Evolutionary conservation across 176 grass and related monocot genomes (phyloP).

Genomic region (Chloris gayana): DNA sequence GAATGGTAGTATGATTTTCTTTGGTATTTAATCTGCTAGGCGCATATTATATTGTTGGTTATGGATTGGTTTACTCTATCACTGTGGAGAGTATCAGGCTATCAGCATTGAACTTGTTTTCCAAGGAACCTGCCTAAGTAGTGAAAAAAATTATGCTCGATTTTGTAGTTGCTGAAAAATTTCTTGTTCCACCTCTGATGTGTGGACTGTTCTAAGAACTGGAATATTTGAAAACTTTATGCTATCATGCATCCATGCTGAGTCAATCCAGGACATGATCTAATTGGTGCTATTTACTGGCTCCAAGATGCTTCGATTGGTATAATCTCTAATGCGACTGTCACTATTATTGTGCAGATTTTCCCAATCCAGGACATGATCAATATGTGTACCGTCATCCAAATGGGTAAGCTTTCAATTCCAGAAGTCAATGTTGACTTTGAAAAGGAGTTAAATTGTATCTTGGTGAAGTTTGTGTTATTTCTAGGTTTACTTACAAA

Average conservation of each 20-base stretch:
- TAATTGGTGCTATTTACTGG: neutral
- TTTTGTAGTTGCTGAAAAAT: neutral
- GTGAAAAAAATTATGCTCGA: neutral
- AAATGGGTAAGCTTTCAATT: conserved; percentile 61
- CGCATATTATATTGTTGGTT: neutral
- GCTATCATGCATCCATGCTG: neutral
- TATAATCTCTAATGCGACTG: conserved; percentile 32
- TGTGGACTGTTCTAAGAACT: neutral
- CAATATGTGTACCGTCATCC: conserved; percentile 91
- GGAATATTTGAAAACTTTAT: neutral
- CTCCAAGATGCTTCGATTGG: neutral
- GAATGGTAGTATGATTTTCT: neutral
- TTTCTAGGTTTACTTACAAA: neutral
- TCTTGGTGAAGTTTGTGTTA: neutral
- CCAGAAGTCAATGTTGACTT: neutral
- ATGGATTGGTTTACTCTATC: neutral
- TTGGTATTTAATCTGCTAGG: neutral
- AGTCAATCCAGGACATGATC: neutral
- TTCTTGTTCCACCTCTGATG: neutral
- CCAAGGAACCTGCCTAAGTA: neutral
- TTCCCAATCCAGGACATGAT: conserved; percentile 86
- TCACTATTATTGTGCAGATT: conserved; percentile 53
- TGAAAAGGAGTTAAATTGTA: neutral
- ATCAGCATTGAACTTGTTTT: neutral
- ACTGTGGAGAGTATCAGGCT: neutral